phyloP scores from a whole-genome alignment of 2,329 filamentous ascomycete genomes.

The Orbilia javanica region DNA sequence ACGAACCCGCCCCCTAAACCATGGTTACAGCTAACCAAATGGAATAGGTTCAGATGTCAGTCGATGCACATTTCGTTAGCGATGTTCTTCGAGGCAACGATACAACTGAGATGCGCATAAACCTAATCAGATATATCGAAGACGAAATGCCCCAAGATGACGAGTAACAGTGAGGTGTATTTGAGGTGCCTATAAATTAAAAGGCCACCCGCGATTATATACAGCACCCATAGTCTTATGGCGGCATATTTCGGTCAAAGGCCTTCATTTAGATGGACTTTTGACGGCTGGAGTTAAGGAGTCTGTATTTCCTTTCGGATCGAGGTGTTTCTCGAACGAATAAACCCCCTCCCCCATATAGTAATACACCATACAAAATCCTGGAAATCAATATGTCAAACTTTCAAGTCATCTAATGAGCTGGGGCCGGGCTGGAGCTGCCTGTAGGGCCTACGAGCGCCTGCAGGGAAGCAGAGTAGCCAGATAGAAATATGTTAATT shows the following conservation, averaged over 20 bases:
- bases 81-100: constrained; percentile 93
- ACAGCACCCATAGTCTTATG: background rate
- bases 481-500: too few relatives aligned
- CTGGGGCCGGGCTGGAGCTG: too few relatives aligned
- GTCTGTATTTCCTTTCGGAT: background rate
- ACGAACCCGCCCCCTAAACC: background rate
- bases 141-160: constrained; percentile 98
- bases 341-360: background rate
- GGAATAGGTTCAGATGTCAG: constrained; percentile 86
- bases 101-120: constrained; percentile 95
- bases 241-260: background rate
- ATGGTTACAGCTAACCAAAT: background rate
- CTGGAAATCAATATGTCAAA: background rate
- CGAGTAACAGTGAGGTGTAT: constrained; percentile 72
- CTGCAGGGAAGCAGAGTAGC: too few relatives aligned
- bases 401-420: background rate
- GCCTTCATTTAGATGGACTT: background rate
- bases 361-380: background rate
- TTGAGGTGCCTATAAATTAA: background rate
- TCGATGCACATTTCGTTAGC: constrained; percentile 95
- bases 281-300: constrained; percentile 6
- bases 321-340: background rate
- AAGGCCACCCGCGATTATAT: background rate
- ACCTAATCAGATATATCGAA: constrained; percentile 92
- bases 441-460: too few relatives aligned